Base-by-base conservation (phyloP, 805 yeast genomes). In the Torulaspora indica region DNA sequence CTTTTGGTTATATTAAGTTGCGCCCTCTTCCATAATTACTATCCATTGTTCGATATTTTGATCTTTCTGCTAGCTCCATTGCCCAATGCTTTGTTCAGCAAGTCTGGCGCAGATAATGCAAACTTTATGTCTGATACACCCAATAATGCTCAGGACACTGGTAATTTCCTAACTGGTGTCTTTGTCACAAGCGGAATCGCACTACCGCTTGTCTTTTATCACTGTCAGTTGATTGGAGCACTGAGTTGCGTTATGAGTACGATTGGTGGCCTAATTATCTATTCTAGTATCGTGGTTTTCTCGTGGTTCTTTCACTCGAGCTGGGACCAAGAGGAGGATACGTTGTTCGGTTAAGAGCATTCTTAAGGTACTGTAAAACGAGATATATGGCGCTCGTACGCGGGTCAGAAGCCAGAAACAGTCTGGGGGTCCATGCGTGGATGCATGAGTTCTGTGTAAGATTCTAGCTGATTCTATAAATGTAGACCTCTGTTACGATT, bases 21-120 rank as follows among this genome's bases (percentile, higher is more conserved):
- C 41, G 91, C 93, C 2, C 72, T 93, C 9, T 87, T 79, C 69
- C 85, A 86, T 38, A 89, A 88, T 64, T 93, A 96, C 95, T 79
- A 83, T 57, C 98, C 98, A 29, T 74, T 91, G 46, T 74, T 82
- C 30, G 87, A 85, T 53, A 74, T 78, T 27, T 79, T 79, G 13
- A 70, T 84, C 51, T 83, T 83, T 61, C 70, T 79, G 31, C 48
- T 81, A 32, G 90, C 93, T 2, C 90, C 89, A 29, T 44, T 83
- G 29, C 95, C 95, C 4, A 81, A 82, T 48, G 73, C 82, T 8
- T 51, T 82, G 6, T 77, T 82, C 47, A 68, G 74, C 28, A 65
- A 69, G 48, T 67, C 70, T 47, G 70, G 71, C 38, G 60, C 60
- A 22, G 71, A 69, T 22, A 61, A 62, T 38, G 78, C 79, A 48